Conservation (phyloP, 2,329 filamentous ascomycete genomes). For the Onygenales sp. region DNA sequence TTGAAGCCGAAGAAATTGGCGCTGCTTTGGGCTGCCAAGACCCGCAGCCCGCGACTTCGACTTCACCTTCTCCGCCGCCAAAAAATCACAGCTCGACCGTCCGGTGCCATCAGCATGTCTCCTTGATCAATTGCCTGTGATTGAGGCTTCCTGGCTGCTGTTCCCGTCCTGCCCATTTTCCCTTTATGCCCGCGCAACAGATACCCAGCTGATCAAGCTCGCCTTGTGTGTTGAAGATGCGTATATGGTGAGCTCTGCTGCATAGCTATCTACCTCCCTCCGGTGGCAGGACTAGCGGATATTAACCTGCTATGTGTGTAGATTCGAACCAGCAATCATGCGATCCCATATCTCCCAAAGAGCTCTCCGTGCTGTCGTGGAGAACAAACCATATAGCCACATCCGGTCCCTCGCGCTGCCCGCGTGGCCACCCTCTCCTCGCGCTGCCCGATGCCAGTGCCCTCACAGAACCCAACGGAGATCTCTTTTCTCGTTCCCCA, state of each 20-base stretch:
- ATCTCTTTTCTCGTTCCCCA: conserved; percentile 50
- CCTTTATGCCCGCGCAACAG: no score
- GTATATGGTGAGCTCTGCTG: conserved; percentile 1
- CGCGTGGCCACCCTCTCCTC: conserved; percentile 21
- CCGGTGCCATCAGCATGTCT: no score
- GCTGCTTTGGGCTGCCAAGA: neutral
- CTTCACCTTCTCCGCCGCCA: no score
- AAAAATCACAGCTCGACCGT: no score
- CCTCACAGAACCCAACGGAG: conserved; percentile 34
- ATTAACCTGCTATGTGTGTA: neutral
- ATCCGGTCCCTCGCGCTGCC: conserved; percentile 27
- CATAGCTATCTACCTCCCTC: neutral
- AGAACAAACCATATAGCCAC: conserved; percentile 34
- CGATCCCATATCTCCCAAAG: conserved; percentile 35
- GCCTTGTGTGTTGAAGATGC: conserved; percentile 4
- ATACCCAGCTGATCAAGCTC: no score
- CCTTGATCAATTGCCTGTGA: no score
- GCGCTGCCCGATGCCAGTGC: conserved; percentile 21
- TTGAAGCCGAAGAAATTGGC: neutral
- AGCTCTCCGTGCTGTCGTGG: conserved; percentile 36
- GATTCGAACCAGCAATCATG: conserved; percentile 21
- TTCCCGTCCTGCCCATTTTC: no score
- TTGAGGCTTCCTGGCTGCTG: no score
- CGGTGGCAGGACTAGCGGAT: neutral
- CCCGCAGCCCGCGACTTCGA: neutral